Conservation (phyloP, 2,329 filamentous ascomycete genomes). For the Trichoderma aggressivum region DNA sequence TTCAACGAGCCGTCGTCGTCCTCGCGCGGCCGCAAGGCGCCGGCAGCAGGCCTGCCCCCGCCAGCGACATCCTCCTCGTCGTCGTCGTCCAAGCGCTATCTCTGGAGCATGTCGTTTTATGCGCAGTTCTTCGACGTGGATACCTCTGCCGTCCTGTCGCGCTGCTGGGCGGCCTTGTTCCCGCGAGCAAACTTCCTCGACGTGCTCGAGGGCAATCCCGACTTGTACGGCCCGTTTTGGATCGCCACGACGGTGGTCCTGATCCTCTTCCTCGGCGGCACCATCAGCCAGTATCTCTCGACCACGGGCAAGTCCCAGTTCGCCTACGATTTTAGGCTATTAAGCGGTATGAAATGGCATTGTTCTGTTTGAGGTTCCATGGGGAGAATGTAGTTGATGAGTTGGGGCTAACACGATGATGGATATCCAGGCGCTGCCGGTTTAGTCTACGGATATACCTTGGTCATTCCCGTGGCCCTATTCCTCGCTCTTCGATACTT, state of each 20-base stretch:
- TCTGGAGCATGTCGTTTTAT: conserved; percentile 93
- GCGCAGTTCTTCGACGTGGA: conserved; percentile 98
- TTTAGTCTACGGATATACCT: conserved; percentile 91
- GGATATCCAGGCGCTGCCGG: conserved; percentile 68
- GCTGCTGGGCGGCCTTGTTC: conserved; percentile 85
- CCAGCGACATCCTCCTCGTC: conserved; percentile 52
- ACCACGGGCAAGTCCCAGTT: conserved; percentile 68
- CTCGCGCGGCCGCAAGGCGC: conserved; percentile 46
- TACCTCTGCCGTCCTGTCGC: conserved; percentile 79
- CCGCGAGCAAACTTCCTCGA: conserved; percentile 94
- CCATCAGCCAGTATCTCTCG: conserved; percentile 86
- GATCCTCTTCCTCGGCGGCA: conserved; percentile 91
- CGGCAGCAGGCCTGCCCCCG: conserved; percentile 52
- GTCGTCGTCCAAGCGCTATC: conserved; percentile 70
- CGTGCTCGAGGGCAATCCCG: conserved; percentile 92
- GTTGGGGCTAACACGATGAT: conserved; percentile 1
- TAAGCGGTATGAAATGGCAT: conserved; percentile 62
- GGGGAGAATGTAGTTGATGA: not conserved
- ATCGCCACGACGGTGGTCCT: conserved; percentile 97
- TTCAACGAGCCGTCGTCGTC: conserved; percentile 56
- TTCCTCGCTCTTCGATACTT: conserved; percentile 94
- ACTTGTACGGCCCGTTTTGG: conserved; percentile 97
- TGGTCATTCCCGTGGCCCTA: conserved; percentile 76
- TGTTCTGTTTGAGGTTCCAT: not conserved
- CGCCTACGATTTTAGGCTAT: conserved; percentile 83